Base-by-base conservation (phyloP, 345 rosid species). In the Leavenworthia alabamica region DNA sequence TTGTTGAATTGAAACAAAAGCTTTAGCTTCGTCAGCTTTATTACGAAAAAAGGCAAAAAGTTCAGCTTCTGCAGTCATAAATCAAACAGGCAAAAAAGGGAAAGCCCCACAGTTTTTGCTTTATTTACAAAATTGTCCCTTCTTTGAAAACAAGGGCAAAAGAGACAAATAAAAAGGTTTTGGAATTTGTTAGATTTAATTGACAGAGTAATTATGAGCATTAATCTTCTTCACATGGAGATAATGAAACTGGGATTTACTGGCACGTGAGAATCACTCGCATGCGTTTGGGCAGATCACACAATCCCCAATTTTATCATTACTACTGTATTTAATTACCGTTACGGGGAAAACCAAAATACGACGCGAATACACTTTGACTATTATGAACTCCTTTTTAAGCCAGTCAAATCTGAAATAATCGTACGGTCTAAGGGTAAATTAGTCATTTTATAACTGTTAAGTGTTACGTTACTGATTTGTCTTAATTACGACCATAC, bases 171-270 rank as follows among this genome's bases (percentile, higher is more conserved):
- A 10, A 10, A 46, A 5, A 1, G 0, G 37, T 23, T 55, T 55
- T 36, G 42, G 60, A 41, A 42, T 14, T 64, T 22, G 62, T 32
- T 15, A 44, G 31, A 45, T 45, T 47, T 53, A 43, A 53, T 27
- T 56, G 20, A 19, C 22, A 60, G 15, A 14, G 53, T 59, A 41
- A 41, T 50, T 67, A 67, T 67, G 72, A 59, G 13, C 65, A 67
- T 67, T 59, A 49, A 58, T 59, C 66, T 40, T 48, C 52, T 67
- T 67, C 72, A 67, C 72, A 29, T 67, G 72, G 19, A 58, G 51
- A 14, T 4, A 10, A 32, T 29, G 3, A 10, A 33, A 3, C 5
- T 1, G 12, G 6, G 44, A 11, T 15, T 28, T 36, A 13, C n/a
- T 33, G 0, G 31, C 72, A 58, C 65, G 72, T 67, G 72, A 58